Conservation (phyloP, 2,329 filamentous ascomycete genomes). For the Incumbomyces lentus region DNA sequence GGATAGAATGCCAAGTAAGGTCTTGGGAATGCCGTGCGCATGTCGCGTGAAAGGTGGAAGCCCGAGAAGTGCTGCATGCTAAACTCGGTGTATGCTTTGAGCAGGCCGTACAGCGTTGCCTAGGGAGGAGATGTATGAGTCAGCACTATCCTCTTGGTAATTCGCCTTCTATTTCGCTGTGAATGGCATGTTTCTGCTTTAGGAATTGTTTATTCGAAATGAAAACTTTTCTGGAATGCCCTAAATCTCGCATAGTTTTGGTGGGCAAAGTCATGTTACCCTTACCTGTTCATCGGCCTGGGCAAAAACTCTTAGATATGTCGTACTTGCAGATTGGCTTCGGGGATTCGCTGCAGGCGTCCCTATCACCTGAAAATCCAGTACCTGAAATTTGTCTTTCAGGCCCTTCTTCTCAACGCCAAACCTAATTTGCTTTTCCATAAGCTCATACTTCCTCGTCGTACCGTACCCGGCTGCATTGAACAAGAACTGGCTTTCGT, state of each 20-base stretch:
- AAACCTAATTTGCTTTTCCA: conserved; percentile 38
- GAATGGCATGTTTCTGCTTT: background rate
- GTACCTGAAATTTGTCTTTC: conserved; percentile 34
- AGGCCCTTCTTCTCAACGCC: conserved; percentile 31
- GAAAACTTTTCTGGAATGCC: too few relatives aligned
- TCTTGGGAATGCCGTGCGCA: conserved; percentile 29
- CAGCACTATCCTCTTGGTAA: background rate
- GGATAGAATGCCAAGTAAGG: conserved; percentile 36
- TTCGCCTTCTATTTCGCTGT: background rate
- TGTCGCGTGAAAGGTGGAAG: conserved; percentile 35
- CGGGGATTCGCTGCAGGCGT: conserved; percentile 30
- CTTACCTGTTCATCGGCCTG: conserved; percentile 25
- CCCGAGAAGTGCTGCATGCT: conserved; percentile 38
- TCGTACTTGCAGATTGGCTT: conserved; percentile 34
- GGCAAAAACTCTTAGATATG: conserved; percentile 36
- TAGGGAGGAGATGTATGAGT: background rate
- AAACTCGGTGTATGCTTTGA: conserved; percentile 15
- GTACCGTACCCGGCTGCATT: conserved; percentile 42
- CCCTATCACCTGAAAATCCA: conserved; percentile 45
- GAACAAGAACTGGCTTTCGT: conserved; percentile 35
- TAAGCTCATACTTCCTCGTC: conserved; percentile 39
- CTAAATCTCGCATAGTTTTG: too few relatives aligned
- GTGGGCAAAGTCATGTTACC: too few relatives aligned
- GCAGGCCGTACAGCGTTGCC: conserved; percentile 10
- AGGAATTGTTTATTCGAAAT: too few relatives aligned